phyloP scores from a whole-genome alignment of 2,329 filamentous ascomycete genomes.

The Lojkania enalia region DNA sequence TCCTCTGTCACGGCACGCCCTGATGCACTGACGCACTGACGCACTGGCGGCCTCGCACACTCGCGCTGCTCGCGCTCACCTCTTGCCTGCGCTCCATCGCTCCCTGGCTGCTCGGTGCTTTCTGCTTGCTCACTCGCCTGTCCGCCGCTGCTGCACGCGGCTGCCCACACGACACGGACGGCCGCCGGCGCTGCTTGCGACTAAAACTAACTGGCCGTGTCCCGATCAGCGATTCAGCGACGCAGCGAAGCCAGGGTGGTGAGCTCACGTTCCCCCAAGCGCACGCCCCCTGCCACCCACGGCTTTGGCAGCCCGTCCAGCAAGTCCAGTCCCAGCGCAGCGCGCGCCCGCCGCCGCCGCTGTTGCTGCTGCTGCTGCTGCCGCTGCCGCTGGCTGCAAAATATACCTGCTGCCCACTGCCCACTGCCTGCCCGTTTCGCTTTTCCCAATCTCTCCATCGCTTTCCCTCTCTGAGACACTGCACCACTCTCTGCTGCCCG shows the following conservation, averaged over 20 bases:
- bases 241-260: constrained; percentile 27
- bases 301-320: constrained; percentile 23
- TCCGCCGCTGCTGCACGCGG: too few species aligned
- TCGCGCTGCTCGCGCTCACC: too few species aligned
- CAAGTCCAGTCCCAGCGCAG: constrained; percentile 20
- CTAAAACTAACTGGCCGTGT: too few species aligned
- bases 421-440: constrained; percentile 43
- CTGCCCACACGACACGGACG: too few species aligned
- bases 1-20: not conserved
- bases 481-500: constrained; percentile 37
- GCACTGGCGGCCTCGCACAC: not conserved
- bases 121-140: too few species aligned
- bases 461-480: constrained; percentile 46
- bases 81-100: too few species aligned
- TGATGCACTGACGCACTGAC: not conserved
- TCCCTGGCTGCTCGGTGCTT: too few species aligned
- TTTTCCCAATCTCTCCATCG: constrained; percentile 45
- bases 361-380: not conserved
- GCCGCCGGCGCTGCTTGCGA: too few species aligned
- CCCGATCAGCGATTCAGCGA: constrained; percentile 37
- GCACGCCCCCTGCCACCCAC: constrained; percentile 28
- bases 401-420: constrained; percentile 44
- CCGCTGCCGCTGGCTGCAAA: constrained; percentile 23
- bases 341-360: not conserved
- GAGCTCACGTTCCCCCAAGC: constrained; percentile 23